These are phyloP conservation scores for Glycine latifolia DNA, from an alignment of 306 rosid species.

Conservation along the genomic window DNA sequence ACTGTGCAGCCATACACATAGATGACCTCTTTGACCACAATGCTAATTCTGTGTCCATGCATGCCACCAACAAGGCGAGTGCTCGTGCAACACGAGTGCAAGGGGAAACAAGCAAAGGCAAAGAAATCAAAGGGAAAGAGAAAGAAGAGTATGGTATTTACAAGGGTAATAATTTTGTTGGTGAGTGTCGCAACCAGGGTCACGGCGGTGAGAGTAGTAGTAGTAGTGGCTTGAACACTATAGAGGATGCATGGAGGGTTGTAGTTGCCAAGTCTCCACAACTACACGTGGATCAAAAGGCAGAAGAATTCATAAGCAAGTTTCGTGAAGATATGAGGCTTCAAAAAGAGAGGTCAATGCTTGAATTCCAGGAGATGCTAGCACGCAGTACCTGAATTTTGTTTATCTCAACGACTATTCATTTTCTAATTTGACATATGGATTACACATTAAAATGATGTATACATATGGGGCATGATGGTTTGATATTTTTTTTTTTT, in stretches of 20 bases:
- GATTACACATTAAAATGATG: no score
- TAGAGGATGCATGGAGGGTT: slow-evolving; percentile 61
- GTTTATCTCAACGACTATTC: neutral
- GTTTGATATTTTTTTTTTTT: neutral
- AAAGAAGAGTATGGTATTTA: slow-evolving; percentile 36
- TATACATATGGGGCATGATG: slow-evolving; percentile 16
- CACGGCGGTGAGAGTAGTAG: slow-evolving; percentile 1
- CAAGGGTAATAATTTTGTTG: no score
- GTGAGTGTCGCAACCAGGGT: neutral
- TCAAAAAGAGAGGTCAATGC: slow-evolving; percentile 59
- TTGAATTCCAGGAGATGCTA: slow-evolving; percentile 55
- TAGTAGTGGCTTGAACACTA: slow-evolving; percentile 28
- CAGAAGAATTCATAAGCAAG: slow-evolving; percentile 54
- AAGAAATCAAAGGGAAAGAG: slow-evolving; percentile 39
- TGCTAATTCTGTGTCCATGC: no score
- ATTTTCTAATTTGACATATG: neutral
- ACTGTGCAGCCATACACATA: slow-evolving; percentile 61
- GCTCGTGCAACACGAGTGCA: neutral
- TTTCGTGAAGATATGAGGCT: slow-evolving; percentile 56
- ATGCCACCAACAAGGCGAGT: slow-evolving; percentile 26
- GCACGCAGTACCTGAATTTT: slow-evolving; percentile 46
- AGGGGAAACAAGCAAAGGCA: slow-evolving; percentile 52
- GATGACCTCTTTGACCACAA: slow-evolving; percentile 62
- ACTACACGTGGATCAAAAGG: slow-evolving; percentile 55
- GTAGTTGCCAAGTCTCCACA: slow-evolving; percentile 57